These are phyloP conservation scores for Alternaria triticimaculans DNA, from an alignment of 2,329 filamentous ascomycete genomes.

Conservation along the genomic window DNA sequence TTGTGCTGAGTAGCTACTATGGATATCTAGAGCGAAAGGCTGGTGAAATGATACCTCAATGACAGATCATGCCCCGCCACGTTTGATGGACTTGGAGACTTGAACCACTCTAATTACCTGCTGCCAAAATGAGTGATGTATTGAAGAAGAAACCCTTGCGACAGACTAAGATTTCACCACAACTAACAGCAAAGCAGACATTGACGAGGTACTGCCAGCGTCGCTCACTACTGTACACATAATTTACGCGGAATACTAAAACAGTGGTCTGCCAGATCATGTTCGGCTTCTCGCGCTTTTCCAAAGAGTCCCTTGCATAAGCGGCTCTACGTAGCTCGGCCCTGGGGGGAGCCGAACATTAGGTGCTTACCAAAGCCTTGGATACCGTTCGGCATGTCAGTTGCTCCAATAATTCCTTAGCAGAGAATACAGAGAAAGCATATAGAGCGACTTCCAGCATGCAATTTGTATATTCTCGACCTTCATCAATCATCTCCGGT, in stretches of 20 bases:
- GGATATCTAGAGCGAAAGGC: slow-evolving; percentile 40
- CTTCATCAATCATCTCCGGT: neutral
- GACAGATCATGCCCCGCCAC: slow-evolving; percentile 43
- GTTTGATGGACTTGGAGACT: slow-evolving; percentile 12
- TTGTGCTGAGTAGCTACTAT: slow-evolving; percentile 41
- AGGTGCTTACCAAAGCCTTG: neutral
- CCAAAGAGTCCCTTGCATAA: slow-evolving; percentile 1
- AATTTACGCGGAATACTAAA: neutral
- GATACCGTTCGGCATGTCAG: neutral
- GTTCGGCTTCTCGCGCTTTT: slow-evolving; percentile 2
- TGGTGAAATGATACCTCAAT: slow-evolving; percentile 46
- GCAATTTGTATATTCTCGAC: neutral
- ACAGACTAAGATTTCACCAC: neutral
- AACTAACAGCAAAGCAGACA: neutral
- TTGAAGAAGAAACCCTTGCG: neutral
- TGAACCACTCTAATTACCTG: neutral
- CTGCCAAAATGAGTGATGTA: neutral
- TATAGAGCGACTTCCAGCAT: neutral
- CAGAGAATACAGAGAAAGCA: neutral
- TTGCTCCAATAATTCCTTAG: neutral
- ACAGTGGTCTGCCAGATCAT: neutral
- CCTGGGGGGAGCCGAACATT: slow-evolving; percentile 13
- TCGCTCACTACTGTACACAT: neutral
- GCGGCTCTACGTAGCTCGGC: slow-evolving; percentile 5
- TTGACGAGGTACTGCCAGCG: neutral